Percentiles rank a stretch among this genome's conserved stretches.
These are phyloP conservation scores for Suillus paluster DNA, from an alignment of 768 basidiomycete genomes.

Conservation along the genomic window DNA sequence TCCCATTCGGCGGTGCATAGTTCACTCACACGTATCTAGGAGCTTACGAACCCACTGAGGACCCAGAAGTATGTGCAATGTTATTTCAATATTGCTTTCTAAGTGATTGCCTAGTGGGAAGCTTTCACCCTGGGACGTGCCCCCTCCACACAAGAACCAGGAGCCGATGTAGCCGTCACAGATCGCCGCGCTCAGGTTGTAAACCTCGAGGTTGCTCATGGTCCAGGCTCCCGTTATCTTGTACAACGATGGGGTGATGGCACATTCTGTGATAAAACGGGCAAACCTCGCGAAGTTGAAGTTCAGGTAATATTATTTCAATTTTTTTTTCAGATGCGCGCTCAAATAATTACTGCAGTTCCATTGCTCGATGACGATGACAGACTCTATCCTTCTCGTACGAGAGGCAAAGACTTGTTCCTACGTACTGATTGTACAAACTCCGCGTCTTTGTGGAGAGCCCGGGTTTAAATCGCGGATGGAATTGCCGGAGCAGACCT, in stretches of 20 bases:
- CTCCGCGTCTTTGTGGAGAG: slow-evolving; percentile 90
- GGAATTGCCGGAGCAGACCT: slow-evolving; percentile 66
- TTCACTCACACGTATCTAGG: slow-evolving; percentile 46
- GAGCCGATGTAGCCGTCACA: slow-evolving; percentile 66
- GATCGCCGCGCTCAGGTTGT: slow-evolving; percentile 66
- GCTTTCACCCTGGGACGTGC: slow-evolving; percentile 79
- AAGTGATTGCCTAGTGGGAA: slow-evolving; percentile 59
- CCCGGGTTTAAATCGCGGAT: slow-evolving; percentile 87
- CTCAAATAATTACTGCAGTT: slow-evolving; percentile 54
- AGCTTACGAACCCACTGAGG: slow-evolving; percentile 80
- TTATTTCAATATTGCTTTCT: slow-evolving; percentile 29
- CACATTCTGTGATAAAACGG: slow-evolving; percentile 92
- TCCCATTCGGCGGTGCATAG: slow-evolving; percentile 12
- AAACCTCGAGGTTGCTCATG: slow-evolving; percentile 78
- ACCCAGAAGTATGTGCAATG: slow-evolving; percentile 66
- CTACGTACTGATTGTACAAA: slow-evolving; percentile 93
- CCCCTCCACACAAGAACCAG: slow-evolving; percentile 59
- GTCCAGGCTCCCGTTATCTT: slow-evolving; percentile 85
- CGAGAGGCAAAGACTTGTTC: slow-evolving; percentile 94
- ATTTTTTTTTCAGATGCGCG: neutral
- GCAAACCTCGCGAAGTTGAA: slow-evolving; percentile 86
- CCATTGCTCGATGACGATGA: slow-evolving; percentile 94
- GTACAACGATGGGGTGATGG: slow-evolving; percentile 93
- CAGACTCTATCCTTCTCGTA: slow-evolving; percentile 88
- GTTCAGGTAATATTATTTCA: slow-evolving; percentile 70